Percentiles rank a stretch among this genome's conserved stretches.
These are phyloP conservation scores for Fusarium sp. DNA, from an alignment of 2,329 filamentous ascomycete species.

Conservation along the genomic window DNA sequence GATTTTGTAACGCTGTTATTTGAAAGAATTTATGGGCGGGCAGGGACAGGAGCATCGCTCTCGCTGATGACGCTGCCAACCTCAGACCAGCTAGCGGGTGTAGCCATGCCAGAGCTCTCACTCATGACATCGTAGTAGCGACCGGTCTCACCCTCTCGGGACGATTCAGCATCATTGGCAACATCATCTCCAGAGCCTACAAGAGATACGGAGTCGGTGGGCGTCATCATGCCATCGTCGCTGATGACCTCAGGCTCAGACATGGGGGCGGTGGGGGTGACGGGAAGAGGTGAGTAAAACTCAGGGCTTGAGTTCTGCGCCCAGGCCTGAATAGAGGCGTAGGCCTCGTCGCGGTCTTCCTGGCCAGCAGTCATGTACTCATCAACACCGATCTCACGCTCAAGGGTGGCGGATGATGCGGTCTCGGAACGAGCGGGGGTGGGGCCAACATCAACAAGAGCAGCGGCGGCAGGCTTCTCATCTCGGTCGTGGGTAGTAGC, in stretches of 20 bases:
- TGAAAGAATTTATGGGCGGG: conserved; percentile 49
- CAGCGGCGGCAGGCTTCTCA: conserved; percentile 38
- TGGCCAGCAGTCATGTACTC: conserved; percentile 69
- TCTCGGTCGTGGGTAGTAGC: conserved; percentile 63
- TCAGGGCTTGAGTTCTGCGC: conserved; percentile 67
- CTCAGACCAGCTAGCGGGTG: conserved; percentile 75
- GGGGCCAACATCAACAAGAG: conserved; percentile 54
- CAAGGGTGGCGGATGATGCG: conserved; percentile 53
- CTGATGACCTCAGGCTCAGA: conserved; percentile 68
- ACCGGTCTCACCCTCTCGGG: conserved; percentile 55
- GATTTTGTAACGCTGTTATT: background rate
- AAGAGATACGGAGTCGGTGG: conserved; percentile 71
- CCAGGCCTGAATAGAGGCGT: conserved; percentile 76
- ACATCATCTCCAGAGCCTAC: conserved; percentile 66
- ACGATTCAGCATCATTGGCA: conserved; percentile 60
- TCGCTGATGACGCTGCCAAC: conserved; percentile 75
- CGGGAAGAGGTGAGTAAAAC: conserved; percentile 74
- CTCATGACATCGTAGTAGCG: conserved; percentile 70
- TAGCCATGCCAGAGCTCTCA: conserved; percentile 71
- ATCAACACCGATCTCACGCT: conserved; percentile 56
- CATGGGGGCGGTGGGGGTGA: conserved; percentile 63
- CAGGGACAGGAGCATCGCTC: conserved; percentile 58
- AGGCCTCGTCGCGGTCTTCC: conserved; percentile 63
- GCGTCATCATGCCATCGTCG: conserved; percentile 67
- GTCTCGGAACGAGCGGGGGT: conserved; percentile 38